phyloP scores from a whole-genome alignment of 1,284 basidiomycete genomes.

The Heliocybe sulcata region DNA sequence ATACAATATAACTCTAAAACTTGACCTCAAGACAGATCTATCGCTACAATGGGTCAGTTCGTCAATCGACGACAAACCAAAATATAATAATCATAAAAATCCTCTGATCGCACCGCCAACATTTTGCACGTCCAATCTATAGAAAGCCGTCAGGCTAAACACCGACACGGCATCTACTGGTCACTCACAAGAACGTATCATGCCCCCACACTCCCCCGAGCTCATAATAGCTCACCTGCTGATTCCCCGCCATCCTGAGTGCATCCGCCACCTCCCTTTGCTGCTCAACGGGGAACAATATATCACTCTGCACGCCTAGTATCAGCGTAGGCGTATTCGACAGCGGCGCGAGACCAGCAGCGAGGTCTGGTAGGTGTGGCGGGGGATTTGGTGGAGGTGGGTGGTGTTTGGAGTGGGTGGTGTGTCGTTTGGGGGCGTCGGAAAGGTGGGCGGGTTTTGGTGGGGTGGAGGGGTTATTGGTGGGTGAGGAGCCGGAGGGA shows the following conservation, averaged over 20 bases:
- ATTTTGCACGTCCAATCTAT: constrained; percentile 65
- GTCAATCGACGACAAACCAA: no score
- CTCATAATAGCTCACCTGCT: constrained; percentile 91
- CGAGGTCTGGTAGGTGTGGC: constrained; percentile 76
- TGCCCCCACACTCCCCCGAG: constrained; percentile 98
- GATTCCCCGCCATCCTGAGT: constrained; percentile 83
- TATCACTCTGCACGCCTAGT: constrained; percentile 94
- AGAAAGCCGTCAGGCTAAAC: background rate
- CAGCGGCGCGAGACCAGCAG: constrained; percentile 77
- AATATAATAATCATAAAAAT: constrained; percentile 45
- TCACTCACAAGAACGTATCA: constrained; percentile 82
- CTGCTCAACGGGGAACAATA: constrained; percentile 96
- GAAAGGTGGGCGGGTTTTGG: constrained; percentile 16
- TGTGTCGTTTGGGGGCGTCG: constrained; percentile 8
- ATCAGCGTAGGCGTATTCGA: constrained; percentile 78
- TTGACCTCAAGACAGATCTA: background rate
- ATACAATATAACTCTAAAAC: no score
- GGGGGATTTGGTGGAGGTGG: constrained; percentile 63
- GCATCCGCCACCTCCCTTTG: constrained; percentile 95
- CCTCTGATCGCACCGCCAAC: constrained; percentile 77
- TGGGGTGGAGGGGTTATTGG: constrained; percentile 16
- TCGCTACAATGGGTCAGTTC: no score
- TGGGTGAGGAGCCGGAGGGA: constrained; percentile 16
- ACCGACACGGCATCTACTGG: constrained; percentile 1
- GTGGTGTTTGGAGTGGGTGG: constrained; percentile 59